These are phyloP conservation scores for Yarrowia sp. DNA, from an alignment of 805 yeast species.

Conservation along the genomic window DNA sequence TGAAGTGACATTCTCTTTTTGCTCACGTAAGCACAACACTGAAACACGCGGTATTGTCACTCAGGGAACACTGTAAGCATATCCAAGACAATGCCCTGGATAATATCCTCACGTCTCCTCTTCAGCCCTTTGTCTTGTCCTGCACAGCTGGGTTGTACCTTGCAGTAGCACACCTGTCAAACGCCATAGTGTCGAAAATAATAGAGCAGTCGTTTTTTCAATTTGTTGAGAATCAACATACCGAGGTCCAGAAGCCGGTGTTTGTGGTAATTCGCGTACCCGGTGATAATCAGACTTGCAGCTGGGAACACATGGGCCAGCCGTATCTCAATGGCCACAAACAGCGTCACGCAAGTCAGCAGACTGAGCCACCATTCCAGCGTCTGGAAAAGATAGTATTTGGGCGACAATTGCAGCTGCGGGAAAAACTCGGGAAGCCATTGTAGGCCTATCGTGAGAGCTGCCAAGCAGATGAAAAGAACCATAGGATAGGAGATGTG, in stretches of 20 bases:
- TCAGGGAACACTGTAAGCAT: too few relatives aligned
- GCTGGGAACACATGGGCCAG: conserved; percentile 26
- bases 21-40: too few relatives aligned
- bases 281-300: neutral
- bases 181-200: neutral
- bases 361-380: conserved; percentile 33
- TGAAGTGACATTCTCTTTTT: too few relatives aligned
- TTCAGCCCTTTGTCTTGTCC: neutral
- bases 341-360: neutral
- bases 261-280: conserved; percentile 24
- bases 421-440: conserved; percentile 28
- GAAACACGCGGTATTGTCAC: too few relatives aligned
- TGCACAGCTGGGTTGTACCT: neutral
- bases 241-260: conserved; percentile 17
- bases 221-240: neutral
- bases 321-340: conserved; percentile 8
- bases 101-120: neutral
- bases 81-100: too few relatives aligned
- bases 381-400: conserved; percentile 2
- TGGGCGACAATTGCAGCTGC: neutral
- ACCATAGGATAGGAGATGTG: neutral
- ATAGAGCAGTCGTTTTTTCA: neutral
- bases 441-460: conserved; percentile 7
- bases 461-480: neutral
- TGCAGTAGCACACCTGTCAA: neutral